These are phyloP conservation scores for Corylus heterophylla DNA, from an alignment of 306 rosid species.

Conservation along the genomic window DNA sequence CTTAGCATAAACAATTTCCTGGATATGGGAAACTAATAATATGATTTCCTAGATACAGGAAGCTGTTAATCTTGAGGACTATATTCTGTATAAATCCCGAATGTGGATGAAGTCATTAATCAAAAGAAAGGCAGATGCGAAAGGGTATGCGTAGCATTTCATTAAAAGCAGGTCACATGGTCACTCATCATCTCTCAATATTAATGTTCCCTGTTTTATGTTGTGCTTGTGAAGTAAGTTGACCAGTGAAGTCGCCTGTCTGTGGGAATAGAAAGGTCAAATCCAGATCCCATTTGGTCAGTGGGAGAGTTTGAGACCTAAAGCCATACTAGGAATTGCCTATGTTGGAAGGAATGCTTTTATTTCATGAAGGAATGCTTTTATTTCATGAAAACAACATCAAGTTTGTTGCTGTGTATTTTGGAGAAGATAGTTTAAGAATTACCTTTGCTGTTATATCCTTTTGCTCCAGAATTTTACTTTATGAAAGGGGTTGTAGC, in stretches of 20 bases:
- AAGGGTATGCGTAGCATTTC: too few relatives aligned
- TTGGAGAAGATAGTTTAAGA: neutral
- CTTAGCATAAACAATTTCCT: neutral
- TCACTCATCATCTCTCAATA: neutral
- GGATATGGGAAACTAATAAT: neutral
- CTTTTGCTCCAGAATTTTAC: neutral
- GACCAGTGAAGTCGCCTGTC: neutral
- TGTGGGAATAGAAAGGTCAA: neutral
- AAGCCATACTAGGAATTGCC: neutral
- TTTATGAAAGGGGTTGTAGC: neutral
- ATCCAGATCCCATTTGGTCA: neutral
- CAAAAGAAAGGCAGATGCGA: neutral
- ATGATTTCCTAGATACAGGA: neutral
- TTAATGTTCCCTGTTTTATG: slow-evolving; percentile 1
- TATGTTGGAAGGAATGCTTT: neutral
- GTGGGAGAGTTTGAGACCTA: neutral
- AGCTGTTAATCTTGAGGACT: neutral
- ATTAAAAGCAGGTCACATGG: too few relatives aligned
- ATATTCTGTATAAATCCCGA: neutral
- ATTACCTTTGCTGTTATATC: neutral
- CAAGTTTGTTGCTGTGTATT: neutral
- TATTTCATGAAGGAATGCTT: neutral
- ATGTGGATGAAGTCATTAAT: neutral
- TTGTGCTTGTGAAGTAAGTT: slow-evolving; percentile 4
- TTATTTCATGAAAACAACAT: neutral